phyloP scores from a whole-genome alignment of 176 grass and related monocot genomes.

The Lolium multiflorum region DNA sequence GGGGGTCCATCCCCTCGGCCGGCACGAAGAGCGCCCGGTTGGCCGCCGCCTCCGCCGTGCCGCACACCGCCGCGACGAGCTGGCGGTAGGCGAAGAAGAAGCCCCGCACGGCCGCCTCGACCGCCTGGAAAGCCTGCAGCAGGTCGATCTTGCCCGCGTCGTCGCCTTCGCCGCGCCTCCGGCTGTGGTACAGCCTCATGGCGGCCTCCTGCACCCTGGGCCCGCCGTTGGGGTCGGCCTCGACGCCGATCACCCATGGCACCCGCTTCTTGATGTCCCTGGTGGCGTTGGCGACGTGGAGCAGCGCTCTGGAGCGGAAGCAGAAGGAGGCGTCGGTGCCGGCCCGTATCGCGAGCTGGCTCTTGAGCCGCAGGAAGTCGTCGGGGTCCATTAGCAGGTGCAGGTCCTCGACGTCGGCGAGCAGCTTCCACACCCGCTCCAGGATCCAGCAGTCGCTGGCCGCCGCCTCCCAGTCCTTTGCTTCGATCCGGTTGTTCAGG shows the following conservation, averaged over 20 bases:
- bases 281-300: constrained; percentile 54
- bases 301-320: constrained; percentile 70
- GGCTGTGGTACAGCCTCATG: constrained; percentile 89
- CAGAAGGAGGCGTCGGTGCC: constrained; percentile 70
- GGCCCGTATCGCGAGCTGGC: constrained; percentile 68
- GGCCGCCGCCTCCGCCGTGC: constrained; percentile 66
- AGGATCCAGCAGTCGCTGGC: constrained; percentile 83
- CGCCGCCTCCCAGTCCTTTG: constrained; percentile 65
- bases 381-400: constrained; percentile 92
- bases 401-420: constrained; percentile 83
- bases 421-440: constrained; percentile 87
- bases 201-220: constrained; percentile 87
- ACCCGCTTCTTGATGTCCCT: constrained; percentile 75
- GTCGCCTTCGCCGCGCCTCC: constrained; percentile 60
- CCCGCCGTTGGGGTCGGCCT: constrained; percentile 87
- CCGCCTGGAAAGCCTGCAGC: constrained; percentile 77
- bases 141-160: constrained; percentile 74
- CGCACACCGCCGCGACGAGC: constrained; percentile 68
- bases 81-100: constrained; percentile 93
- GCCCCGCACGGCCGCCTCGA: constrained; percentile 69
- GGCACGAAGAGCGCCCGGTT: constrained; percentile 68
- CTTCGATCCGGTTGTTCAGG: constrained; percentile 57
- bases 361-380: constrained; percentile 92
- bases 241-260: constrained; percentile 78
- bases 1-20: constrained; percentile 61